Conservation (phyloP, 345 rosid genomes). For the Pugionium cornutum region DNA sequence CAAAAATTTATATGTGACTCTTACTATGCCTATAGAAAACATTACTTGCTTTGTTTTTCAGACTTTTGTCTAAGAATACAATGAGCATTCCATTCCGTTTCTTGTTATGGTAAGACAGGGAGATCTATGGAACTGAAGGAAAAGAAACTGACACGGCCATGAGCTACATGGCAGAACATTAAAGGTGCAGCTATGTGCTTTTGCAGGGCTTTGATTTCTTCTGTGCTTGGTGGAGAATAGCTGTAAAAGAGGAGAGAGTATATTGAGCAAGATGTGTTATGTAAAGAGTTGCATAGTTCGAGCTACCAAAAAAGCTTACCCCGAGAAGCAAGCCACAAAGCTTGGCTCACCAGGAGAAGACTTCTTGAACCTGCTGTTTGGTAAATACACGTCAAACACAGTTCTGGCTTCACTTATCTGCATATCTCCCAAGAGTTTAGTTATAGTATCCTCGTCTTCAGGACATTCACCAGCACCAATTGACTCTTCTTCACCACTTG, state of each 20-base stretch:
- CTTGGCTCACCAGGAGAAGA: constrained; percentile 77
- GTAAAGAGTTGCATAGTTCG: not conserved
- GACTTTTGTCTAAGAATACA: too few relatives aligned
- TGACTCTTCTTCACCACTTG: constrained; percentile 12
- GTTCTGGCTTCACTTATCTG: constrained; percentile 48
- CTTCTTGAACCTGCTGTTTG: constrained; percentile 81
- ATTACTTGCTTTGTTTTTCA: too few relatives aligned
- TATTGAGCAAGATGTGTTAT: not conserved
- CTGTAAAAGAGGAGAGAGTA: constrained; percentile 41
- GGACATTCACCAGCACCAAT: not conserved
- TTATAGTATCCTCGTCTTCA: constrained; percentile 20
- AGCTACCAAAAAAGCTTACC: constrained; percentile 43
- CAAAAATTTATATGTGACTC: too few relatives aligned
- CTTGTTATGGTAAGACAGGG: constrained; percentile 48
- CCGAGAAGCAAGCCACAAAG: constrained; percentile 54
- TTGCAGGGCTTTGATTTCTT: constrained; percentile 56
- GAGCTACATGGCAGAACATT: constrained; percentile 57
- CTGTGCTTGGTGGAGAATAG: constrained; percentile 55
- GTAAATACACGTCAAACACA: constrained; percentile 71
- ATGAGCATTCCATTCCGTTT: too few relatives aligned
- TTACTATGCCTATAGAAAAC: too few relatives aligned
- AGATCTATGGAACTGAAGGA: constrained; percentile 50
- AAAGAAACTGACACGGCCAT: constrained; percentile 72
- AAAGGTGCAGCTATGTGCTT: constrained; percentile 45
- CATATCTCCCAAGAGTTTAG: constrained; percentile 46